Percentiles rank a stretch among this genome's conserved stretches.
These are phyloP conservation scores for Paramecium primaurelia DNA, from an alignment of 73 alveolate genomes.

Conservation along the genomic window DNA sequence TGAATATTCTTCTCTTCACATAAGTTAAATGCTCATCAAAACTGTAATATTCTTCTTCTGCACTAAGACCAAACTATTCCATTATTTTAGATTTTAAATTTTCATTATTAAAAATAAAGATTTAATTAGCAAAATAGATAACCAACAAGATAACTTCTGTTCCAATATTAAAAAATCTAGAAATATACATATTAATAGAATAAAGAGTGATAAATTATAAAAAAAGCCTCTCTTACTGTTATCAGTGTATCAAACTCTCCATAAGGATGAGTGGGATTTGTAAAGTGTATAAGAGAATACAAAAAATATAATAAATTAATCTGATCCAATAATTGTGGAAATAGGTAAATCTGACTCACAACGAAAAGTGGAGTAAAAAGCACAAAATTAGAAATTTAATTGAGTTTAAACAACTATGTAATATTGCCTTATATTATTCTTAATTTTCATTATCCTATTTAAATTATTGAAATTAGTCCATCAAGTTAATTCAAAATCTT, in stretches of 20 bases:
- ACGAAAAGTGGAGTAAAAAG: background rate
- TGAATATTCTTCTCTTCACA: background rate
- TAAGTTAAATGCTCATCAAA: background rate
- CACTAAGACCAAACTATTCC: background rate
- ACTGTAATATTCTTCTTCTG: background rate
- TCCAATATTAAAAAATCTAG: background rate
- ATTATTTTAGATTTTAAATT: background rate
- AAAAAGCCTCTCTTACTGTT: background rate
- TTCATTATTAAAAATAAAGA: background rate
- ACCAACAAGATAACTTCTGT: background rate
- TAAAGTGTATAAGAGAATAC: background rate
- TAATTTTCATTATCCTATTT: background rate
- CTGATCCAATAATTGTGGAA: constrained; percentile 19
- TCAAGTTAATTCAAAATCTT: background rate
- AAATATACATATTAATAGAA: background rate
- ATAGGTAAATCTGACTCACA: background rate
- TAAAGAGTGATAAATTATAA: background rate
- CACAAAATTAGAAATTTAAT: background rate
- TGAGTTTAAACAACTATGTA: background rate
- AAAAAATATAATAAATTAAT: background rate
- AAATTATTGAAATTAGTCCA: background rate
- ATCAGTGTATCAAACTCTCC: background rate
- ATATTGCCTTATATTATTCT: background rate
- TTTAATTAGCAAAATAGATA: background rate
- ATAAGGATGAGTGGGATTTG: background rate